Base-by-base conservation (phyloP, 202 grass and related monocot genomes). In the Hordeum pubiflorum region DNA sequence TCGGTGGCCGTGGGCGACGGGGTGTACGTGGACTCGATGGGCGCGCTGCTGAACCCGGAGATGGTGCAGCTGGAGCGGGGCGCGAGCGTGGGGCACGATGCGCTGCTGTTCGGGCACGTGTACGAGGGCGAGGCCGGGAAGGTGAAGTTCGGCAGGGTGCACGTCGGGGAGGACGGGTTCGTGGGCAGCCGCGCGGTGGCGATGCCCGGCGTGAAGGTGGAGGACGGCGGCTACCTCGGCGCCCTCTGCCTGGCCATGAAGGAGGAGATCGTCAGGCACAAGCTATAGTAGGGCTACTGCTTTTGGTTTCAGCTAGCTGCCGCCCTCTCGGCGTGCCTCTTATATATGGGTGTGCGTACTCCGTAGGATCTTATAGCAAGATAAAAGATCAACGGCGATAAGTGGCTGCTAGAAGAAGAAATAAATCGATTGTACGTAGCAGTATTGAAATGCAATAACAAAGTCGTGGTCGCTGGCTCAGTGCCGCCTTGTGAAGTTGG, bases 1-100 rank as follows among this genome's bases (percentile, higher is more conserved):
- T 68, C 77, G 5, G 82, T 86, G 12, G 73, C 69, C 34, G 69
- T 78, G 15, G 56, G 10, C 3, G 60, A 62, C 3, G 88, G 85
- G 33, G 86, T 84, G 26, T 93, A 88, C 66, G 88, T 91, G 77
- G 88, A 88, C 88, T 84, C 86, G 79, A 90, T 84, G 88, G 86
- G 87, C 18, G 86, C 77, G 10, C 80, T 88, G 80, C 81, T 90
- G 52, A 93, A 93, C 83, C 91, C 91, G 12, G 88, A 93, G 80
- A 88, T 93, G 88, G 83, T 93, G 86, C 86, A 66, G 60, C 69
- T 93, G 72, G 80, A 86, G 72, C 41, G 72, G 48, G 91, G 91
- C n/a, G 77, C 86, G 0, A 80, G 83, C 68, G 83, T 90, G 9
- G 88, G 91, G 14, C 78, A 81, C 59, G 88, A 84, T 58, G 88